Percentiles rank a stretch among this genome's conserved stretches.
phyloP scores from a whole-genome alignment of 2,329 filamentous ascomycete genomes.

The Aureobasidium lini region DNA sequence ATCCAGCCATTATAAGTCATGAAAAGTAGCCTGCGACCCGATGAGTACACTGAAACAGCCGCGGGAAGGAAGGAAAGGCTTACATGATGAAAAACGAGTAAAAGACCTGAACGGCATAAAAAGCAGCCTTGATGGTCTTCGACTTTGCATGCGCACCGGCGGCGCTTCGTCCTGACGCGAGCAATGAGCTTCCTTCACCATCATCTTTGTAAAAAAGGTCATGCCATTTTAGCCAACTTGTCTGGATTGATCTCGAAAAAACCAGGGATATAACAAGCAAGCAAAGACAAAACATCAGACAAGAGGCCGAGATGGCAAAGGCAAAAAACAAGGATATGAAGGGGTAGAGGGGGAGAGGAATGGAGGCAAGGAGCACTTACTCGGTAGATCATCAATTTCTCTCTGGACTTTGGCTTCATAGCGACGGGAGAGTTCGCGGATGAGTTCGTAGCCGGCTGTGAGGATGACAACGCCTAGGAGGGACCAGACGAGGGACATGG shows the following conservation, averaged over 20 bases:
- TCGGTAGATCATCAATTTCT: conserved; percentile 37
- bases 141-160: conserved; percentile 56
- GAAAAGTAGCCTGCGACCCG: conserved; percentile 69
- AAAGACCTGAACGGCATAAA: conserved; percentile 93
- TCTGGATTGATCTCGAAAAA: neutral
- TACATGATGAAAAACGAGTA: conserved; percentile 99
- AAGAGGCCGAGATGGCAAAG: neutral
- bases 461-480: conserved; percentile 75
- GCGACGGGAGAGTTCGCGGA: conserved; percentile 66
- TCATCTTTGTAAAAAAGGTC: neutral
- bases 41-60: neutral
- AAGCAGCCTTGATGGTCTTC: conserved; percentile 68
- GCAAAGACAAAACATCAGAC: neutral
- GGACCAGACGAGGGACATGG: conserved; percentile 68
- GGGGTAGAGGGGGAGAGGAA: neutral
- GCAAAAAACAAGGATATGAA: neutral
- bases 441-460: conserved; percentile 84
- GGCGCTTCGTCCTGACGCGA: conserved; percentile 67
- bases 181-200: conserved; percentile 57
- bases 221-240: neutral
- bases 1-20: conserved; percentile 99
- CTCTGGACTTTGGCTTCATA: conserved; percentile 58
- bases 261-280: neutral
- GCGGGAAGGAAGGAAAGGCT: conserved; percentile 38
- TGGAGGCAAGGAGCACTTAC: conserved; percentile 24